Evolutionary conservation across 768 basidiomycete genomes (phyloP), one percentile per base, ranked within the genome.

Genomic region (Pulveroboletus ravenelii): DNA sequence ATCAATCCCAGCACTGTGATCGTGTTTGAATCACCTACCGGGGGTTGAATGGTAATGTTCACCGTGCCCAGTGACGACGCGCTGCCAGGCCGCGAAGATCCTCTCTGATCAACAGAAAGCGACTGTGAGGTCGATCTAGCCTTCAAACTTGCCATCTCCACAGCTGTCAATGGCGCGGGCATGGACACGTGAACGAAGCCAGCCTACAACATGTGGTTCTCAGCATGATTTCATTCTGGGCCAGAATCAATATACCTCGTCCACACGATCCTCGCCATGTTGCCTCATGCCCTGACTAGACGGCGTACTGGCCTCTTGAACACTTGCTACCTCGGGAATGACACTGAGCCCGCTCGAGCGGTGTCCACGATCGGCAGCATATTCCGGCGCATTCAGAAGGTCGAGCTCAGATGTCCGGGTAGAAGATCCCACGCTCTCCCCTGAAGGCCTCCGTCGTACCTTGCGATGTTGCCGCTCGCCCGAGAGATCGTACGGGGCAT

Each of bases 251-350:
- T 34, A 20, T 55, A 71, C 70, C 52, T 72, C 71, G 45, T 70
- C 67, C 61, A 61, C 62, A 36, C 59, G 51, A 32, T 73, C 71
- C 41, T 73, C 72, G n/a, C 52, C 58, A 34, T 58, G 62, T 17
- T 74, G 73, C 54, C 71, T 77, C 20, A 67, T 62, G 29, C 56
- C 53, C 8, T 13, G 48, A 39, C 56, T 61, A 17, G 55, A 55
- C 0, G 54, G 49, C n/a, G 57, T 60, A n/a, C 62, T 49, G 1
- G 50, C 20, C 20, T 67, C 67, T 36, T 71, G 68, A 5, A 66
- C 51, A 50, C 78, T 82, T 34, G 64, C 65, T 10, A 77, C 80
- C 57, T 83, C 80, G n/a, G 70, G 74, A 56, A 85, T 84, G 6
- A 68, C 73, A 56, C 77, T 80, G 58, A 84, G 71, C 5, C 77